phyloP scores from a whole-genome alignment of 2,329 filamentous ascomycete genomes.

The Byssothecium circinans region DNA sequence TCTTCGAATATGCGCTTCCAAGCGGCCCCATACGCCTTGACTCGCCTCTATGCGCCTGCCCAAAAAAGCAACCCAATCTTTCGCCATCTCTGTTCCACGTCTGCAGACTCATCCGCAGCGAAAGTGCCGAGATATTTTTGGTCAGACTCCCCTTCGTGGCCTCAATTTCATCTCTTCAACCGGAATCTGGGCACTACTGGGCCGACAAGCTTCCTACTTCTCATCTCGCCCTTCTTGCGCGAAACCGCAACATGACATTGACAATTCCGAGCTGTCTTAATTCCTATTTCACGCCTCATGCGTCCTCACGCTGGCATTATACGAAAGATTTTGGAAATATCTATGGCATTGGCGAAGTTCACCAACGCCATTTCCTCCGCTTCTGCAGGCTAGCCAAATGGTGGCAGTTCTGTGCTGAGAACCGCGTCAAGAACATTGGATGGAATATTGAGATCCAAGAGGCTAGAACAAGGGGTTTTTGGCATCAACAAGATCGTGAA shows the following conservation, averaged over 20 bases:
- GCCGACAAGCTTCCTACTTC: constrained; percentile 13
- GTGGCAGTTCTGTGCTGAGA: constrained; percentile 13
- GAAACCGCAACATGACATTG: constrained; percentile 20
- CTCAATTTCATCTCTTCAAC: constrained; percentile 15
- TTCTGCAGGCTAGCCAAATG: constrained; percentile 24
- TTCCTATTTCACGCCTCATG: constrained; percentile 11
- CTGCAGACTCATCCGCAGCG: constrained; percentile 30
- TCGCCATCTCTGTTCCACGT: constrained; percentile 19
- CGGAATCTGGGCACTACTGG: constrained; percentile 15
- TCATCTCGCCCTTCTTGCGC: constrained; percentile 19
- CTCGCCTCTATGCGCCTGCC: too few relatives aligned
- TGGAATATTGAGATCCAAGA: constrained; percentile 6
- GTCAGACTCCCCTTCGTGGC: constrained; percentile 17
- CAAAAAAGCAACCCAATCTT: constrained; percentile 13
- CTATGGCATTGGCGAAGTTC: constrained; percentile 10
- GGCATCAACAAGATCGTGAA: background rate
- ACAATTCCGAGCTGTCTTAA: constrained; percentile 1
- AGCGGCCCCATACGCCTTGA: too few relatives aligned
- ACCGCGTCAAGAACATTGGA: background rate
- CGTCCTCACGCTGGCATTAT: constrained; percentile 23
- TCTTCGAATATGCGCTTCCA: constrained; percentile 20
- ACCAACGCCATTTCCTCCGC: constrained; percentile 17
- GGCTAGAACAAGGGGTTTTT: background rate
- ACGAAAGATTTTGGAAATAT: constrained; percentile 28
- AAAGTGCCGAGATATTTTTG: constrained; percentile 33